Evolutionary conservation across 2,329 filamentous ascomycete species (phyloP), one percentile per base, ranked within the genome.

Genomic region (Colletotrichum lini): DNA sequence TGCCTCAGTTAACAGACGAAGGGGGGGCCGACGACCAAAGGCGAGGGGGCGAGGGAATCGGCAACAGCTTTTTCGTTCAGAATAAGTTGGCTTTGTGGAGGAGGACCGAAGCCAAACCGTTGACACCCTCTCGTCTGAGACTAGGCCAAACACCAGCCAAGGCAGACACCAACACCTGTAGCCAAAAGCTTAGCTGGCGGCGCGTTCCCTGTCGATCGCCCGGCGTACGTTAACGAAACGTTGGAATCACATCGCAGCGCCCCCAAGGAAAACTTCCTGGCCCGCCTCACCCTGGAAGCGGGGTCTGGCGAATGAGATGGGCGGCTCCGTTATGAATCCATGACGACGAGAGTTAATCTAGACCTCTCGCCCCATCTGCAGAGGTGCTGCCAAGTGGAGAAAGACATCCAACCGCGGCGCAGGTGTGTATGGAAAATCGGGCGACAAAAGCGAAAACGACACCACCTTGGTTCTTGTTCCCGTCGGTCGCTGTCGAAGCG

Each of bases 71-170:
- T 70, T 56, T 49, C 59, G 44, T 30, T 45, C 50, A 50, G 45
- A 53, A 30, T 40, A 49, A 40, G 35, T 38, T 60, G 59, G 21
- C 38, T 30, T 47, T 30, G 30, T 42, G n/a, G 35, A 44, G n/a
- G 35, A 44, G 45, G 52, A 56, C 40, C 35, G 47, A 54, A 44
- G 47, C 49, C 45, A 42, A 38, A 59, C 30, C 26, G 59, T 21
- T 12, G 62, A 54, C 59, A 63, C 47, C 60, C 60, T 54, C 60
- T 23, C 38, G 26, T 35, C 23, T 62, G 59, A 62, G 59, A 67
- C 63, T 56, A 21, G 62, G 30, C 53, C 45, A 62, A 30, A 57
- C 45, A 38, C 35, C 15, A 38, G 62, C 52, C 52, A 57, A 57
- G 62, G 23, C 62, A 52, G 40, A 40, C 62, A 42, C 62, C 47